Evolutionary conservation across 768 basidiomycete genomes (phyloP).

Genomic region (Leccinum uliginosum): DNA sequence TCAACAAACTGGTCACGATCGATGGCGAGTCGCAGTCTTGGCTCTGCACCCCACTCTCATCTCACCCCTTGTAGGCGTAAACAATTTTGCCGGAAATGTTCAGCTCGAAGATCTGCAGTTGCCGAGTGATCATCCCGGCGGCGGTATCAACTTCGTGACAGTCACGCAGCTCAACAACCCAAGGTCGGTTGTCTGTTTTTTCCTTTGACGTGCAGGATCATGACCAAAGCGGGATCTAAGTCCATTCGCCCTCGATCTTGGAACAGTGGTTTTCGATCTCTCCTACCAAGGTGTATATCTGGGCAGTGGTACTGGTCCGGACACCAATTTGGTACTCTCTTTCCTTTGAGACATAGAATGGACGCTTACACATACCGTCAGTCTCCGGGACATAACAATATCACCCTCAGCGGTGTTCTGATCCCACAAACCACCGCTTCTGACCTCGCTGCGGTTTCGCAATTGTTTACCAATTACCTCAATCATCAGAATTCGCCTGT

Average conservation of each 20-base stretch:
- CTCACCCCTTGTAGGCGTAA: slow-evolving; percentile 40
- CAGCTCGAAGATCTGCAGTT: slow-evolving; percentile 54
- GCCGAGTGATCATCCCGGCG: slow-evolving; percentile 60
- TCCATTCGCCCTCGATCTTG: slow-evolving; percentile 66
- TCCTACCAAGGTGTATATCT: slow-evolving; percentile 53
- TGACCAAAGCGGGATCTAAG: slow-evolving; percentile 28
- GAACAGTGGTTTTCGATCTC: slow-evolving; percentile 61
- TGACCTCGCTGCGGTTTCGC: slow-evolving; percentile 47
- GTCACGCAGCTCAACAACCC: slow-evolving; percentile 53
- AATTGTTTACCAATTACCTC: slow-evolving; percentile 68
- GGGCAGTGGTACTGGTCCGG: slow-evolving; percentile 49
- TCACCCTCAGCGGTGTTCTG: slow-evolving; percentile 55
- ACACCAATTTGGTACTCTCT: slow-evolving; percentile 46
- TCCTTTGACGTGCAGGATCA: neutral
- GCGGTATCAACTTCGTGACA: slow-evolving; percentile 64
- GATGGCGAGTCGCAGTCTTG: slow-evolving; percentile 38
- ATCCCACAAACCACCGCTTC: slow-evolving; percentile 45
- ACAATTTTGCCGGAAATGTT: slow-evolving; percentile 58
- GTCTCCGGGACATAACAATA: slow-evolving; percentile 52
- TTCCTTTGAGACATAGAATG: neutral
- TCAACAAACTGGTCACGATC: slow-evolving; percentile 56
- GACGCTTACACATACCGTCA: slow-evolving; percentile 19
- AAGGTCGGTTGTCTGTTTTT: slow-evolving; percentile 36
- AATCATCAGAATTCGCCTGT: slow-evolving; percentile 59
- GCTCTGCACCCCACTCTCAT: neutral